Base-by-base conservation (phyloP, 2,329 filamentous ascomycete genomes). In the Talaromyces sp. region DNA sequence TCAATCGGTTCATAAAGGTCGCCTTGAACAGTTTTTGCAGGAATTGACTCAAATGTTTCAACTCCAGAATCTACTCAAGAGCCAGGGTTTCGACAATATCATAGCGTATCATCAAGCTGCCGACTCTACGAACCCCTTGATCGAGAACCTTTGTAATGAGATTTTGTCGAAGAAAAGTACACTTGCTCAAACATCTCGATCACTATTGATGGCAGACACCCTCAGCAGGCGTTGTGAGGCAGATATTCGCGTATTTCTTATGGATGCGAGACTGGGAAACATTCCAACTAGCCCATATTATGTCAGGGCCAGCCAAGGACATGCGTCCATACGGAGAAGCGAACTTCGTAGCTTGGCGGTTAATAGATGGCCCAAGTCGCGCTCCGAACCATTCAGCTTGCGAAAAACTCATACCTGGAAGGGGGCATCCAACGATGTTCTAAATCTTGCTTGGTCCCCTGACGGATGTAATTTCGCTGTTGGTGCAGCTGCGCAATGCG, bases 351-450 rank as follows among this genome's bases (percentile, higher is more conserved):
- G 25, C 16, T 48, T 40, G 11, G 11, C 21, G 16, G 18, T 31
- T 12, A 16, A 28, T 28, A n/a, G 11, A 5, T 48, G n/a, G 11
- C 16, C 25, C 35, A 58, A 28, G 68, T 74, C 31, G 72, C n/a
- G 33, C 16, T 28, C n/a, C 23, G 54, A 39, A 40, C 21, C 28
- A 23, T 58, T 57, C 28, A 31, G n/a, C 11, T 31, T 65, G 21
- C 61, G n/a, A 9, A 60, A 39, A 46, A 61, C 42, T 55, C 77
- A 75, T 59, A 75, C 77, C 14, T 87, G 83, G 77, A 84, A 81
- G 64, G 83, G 84, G 1, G 83, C 84, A 0, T 87, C 84, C 0
- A 81, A 82, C 25, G 86, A 87, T 69, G 79, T 87, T 1, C 77
- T 82, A 37, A 78, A 79, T 9, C 72, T 86, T 3, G 80, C 83